Conservation (phyloP, 108 stramenopile genomes). For the Phaeodactylum tricornutum region DNA sequence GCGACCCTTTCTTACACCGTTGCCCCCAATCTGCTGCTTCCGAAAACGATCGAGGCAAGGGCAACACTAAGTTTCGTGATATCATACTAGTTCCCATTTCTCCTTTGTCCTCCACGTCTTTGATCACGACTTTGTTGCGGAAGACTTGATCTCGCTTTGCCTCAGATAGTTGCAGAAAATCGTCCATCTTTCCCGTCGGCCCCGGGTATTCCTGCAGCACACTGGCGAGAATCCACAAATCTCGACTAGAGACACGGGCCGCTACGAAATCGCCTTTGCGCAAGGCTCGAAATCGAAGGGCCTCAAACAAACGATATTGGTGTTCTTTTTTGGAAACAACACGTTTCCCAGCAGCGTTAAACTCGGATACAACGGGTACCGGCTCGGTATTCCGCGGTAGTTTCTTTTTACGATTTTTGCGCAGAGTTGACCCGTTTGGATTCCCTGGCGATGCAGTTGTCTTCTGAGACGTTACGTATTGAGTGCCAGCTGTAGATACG, state of each 20-base stretch:
- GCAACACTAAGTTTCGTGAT: conserved; percentile 39
- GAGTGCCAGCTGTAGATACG: too few relatives aligned
- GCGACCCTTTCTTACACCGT: conserved; percentile 36
- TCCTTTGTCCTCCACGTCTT: conserved; percentile 57
- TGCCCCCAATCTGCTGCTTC: conserved; percentile 64
- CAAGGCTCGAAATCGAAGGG: conserved; percentile 41
- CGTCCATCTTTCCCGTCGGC: conserved; percentile 17
- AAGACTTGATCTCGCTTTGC: conserved; percentile 44
- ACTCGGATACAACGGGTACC: conserved; percentile 19
- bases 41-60: conserved; percentile 39
- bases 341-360: conserved; percentile 29
- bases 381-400: conserved; percentile 18
- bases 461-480: too few relatives aligned
- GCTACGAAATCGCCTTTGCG: conserved; percentile 57
- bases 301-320: conserved; percentile 39
- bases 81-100: conserved; percentile 19
- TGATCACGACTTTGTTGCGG: conserved; percentile 41
- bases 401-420: conserved; percentile 44
- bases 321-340: conserved; percentile 52
- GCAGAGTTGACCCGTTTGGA: conserved; percentile 47
- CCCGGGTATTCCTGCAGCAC: conserved; percentile 45
- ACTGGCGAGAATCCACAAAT: conserved; percentile 61
- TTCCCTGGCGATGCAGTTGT: conserved; percentile 19
- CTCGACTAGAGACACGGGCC: conserved; percentile 39
- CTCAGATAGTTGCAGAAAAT: conserved; percentile 42